Percentiles rank a stretch among this genome's conserved stretches.
Conservation (phyloP, 345 rosid genomes). For the Salix udensis region DNA sequence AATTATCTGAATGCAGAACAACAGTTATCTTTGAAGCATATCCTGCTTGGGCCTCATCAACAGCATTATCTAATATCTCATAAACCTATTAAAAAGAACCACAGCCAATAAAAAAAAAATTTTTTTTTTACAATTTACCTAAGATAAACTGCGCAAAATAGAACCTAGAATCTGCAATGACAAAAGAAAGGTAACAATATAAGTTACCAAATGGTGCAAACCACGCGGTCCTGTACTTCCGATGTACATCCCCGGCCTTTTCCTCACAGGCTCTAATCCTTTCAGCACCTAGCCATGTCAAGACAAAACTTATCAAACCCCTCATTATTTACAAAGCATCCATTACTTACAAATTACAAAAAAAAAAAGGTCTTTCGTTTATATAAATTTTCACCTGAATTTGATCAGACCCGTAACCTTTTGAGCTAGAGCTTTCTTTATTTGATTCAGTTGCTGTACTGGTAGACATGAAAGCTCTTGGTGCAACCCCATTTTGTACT, state of each 20-base stretch:
- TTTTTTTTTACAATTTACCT: neutral
- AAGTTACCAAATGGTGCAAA: constrained; percentile 87
- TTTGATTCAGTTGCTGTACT: constrained; percentile 48
- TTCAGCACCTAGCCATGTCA: constrained; percentile 64
- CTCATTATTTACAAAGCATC: neutral
- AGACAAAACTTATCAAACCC: constrained; percentile 4
- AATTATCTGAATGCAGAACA: constrained; percentile 62
- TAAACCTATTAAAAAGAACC: constrained; percentile 57
- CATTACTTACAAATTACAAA: neutral
- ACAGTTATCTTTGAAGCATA: constrained; percentile 74
- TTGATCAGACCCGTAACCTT: constrained; percentile 77
- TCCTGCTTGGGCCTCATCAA: constrained; percentile 99
- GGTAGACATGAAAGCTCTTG: constrained; percentile 68
- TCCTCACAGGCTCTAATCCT: constrained; percentile 95
- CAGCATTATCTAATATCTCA: constrained; percentile 94
- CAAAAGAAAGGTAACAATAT: constrained; percentile 4
- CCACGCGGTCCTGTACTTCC: constrained; percentile 99
- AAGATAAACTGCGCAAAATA: constrained; percentile 3
- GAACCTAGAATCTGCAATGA: neutral
- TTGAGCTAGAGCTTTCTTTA: constrained; percentile 49
- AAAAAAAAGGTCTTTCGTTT: no score
- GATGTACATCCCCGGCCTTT: constrained; percentile 98
- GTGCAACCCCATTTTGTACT: constrained; percentile 35
- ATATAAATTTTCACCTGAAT: constrained; percentile 55
- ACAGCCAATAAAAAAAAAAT: constrained; percentile 3